A percentile compares a stretch with the other conserved stretches of the same genome.
phyloP scores from a whole-genome alignment of 306 rosid genomes.

The Boehmeria nivea region DNA sequence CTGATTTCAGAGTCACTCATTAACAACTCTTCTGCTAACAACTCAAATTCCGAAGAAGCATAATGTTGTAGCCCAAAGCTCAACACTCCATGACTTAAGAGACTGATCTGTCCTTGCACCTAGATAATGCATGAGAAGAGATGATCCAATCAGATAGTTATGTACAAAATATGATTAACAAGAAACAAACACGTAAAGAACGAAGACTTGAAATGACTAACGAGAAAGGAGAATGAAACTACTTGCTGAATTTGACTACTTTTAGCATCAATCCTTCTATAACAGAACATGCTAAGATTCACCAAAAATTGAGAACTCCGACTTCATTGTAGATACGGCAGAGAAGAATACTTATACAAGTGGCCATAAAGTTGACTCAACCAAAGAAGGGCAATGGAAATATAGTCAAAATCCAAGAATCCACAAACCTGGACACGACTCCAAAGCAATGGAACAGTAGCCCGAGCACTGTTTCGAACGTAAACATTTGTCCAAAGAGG shows the following conservation, averaged over 20 bases:
- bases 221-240: no score
- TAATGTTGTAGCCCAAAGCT: constrained; percentile 94
- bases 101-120: constrained; percentile 99
- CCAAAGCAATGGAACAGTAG: constrained; percentile 96
- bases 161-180: background rate
- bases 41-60: constrained; percentile 91
- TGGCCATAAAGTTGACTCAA: no score
- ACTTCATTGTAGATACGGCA: no score
- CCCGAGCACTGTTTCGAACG: constrained; percentile 88
- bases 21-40: constrained; percentile 89
- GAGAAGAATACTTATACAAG: no score
- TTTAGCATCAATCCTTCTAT: no score
- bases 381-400: no score
- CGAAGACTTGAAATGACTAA: background rate
- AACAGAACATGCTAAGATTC: no score
- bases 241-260: no score
- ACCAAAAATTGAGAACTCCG: no score
- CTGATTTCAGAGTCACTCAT: constrained; percentile 92
- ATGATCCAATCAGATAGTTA: background rate
- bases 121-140: constrained; percentile 25
- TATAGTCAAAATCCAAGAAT: constrained; percentile 13
- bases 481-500: constrained; percentile 96
- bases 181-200: background rate
- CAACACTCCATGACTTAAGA: constrained; percentile 70
- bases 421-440: constrained; percentile 97